Base-by-base conservation (phyloP, 108 stramenopile species). In the Nitzschia sp. region DNA sequence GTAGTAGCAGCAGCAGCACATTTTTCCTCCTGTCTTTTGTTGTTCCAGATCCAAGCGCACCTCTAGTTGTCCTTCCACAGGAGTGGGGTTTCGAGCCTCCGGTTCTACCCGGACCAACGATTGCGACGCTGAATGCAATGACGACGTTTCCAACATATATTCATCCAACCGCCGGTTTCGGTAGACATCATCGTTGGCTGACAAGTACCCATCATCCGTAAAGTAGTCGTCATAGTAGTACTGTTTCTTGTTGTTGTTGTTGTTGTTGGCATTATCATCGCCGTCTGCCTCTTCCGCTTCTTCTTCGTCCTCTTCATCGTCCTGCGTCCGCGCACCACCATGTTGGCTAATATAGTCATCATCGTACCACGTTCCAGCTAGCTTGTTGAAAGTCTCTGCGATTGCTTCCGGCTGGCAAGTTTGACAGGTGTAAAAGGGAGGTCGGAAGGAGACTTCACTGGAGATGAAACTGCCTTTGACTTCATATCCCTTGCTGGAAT, bases 341-440 rank as follows among this genome's bases (percentile, higher is more conserved):
- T 74, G 61, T 53, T 80, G 29, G 26, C 71, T 73, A 54, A 93
- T 93, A 72, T 84, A 90, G 52, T 89, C 81, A 64, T 94, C 93
- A 60, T 94, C 90, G 53, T 94, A 94, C 88, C 88, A 94, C 34
- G 61, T 83, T 21, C 75, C 78, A 8, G 77, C 71, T 23, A 57
- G 62, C 70, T 90, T 91, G 72, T 85, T 83, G 63, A 91, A 94
- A 17, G 80, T 80, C 21, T 80, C 76, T 6, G 88, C 80, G n/a
- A 94, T 78, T 45, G 74, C 55, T 11, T 78, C 67, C 3, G 87
- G 87, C 5, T 59, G 61, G 58, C 93, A 94, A 27, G 59, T 72
- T 53, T 80, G 69, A 53, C 93, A 94, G 26, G 46, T 78, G 56
- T 91, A 94, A 65, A 94, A 94, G 21, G 87, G 85, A 28, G 90